phyloP scores from a whole-genome alignment of 306 rosid species.

The Sesbania bispinosa region DNA sequence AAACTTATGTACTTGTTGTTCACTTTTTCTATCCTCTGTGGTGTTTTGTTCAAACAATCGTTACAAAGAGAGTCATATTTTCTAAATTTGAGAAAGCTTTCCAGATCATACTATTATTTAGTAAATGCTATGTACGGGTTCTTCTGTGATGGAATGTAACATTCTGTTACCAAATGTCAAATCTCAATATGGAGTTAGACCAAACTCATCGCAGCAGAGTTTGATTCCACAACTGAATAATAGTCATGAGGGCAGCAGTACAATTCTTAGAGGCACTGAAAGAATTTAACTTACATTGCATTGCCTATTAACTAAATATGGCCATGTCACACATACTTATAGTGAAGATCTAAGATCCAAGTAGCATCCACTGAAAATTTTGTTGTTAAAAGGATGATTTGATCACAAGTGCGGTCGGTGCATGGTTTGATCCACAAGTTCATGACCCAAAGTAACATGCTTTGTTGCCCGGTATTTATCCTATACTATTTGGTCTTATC shows the following conservation, averaged over 20 bases:
- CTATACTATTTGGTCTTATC: no score
- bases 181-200: not conserved
- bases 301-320: not conserved
- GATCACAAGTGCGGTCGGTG: no score
- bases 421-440: no score
- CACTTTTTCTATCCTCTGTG: not conserved
- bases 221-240: not conserved
- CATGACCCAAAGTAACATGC: no score
- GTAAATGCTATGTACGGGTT: not conserved
- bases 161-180: not conserved
- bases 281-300: not conserved
- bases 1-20: conserved; percentile 1
- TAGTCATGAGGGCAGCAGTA: not conserved
- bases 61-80: not conserved
- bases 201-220: not conserved
- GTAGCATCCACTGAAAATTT: no score
- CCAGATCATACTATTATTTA: not conserved
- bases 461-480: no score
- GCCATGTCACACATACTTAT: no score
- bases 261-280: not conserved
- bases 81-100: not conserved
- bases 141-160: not conserved
- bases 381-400: no score
- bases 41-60: conserved; percentile 15
- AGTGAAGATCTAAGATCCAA: no score